Evolutionary conservation across 306 rosid species (phyloP), one percentile per base, ranked within the genome.

Genomic region (Gleditsia sinensis): DNA sequence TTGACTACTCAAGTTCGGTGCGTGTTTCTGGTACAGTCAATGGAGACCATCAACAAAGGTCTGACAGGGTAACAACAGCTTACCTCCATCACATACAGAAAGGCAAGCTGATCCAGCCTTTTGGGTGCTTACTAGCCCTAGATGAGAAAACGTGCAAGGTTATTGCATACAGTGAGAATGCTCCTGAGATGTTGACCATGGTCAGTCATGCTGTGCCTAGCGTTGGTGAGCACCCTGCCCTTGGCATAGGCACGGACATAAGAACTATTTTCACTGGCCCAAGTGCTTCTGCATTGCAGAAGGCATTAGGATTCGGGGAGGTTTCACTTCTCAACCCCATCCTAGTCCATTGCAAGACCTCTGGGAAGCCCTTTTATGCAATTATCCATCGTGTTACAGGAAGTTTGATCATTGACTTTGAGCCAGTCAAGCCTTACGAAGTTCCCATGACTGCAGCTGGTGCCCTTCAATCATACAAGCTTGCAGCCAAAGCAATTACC

Each of bases 401-500:
- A 19, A 83, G 91, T 75, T 63, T 89, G 84, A 79, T 89, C 85
- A 79, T 89, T 46, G 94, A 89, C 80, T 86, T 89, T 65, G 94
- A 89, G 82, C 94, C 94, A 0, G 94, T 89, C 50, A 86, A 89
- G 79, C 94, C 91, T 17, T 83, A 81, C 49, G 94, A 89, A 74
- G 89, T 83, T 67, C 88, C 94, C 37, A 85, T 84, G 87, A 89
- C 91, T 28, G 94, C 91, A 42, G 94, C 91, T 12, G 94, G 94
- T 57, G 91, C 89, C 66, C 76, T 89, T 70, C 91, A 89, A 54
- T 89, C 91, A 0, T 89, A 89, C 86, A 89, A 87, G 75, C 86
- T 89, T 59, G 94, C 94, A 2, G 91, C 94, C 34, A 89, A 89
- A 79, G 94, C 94, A 67, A 89, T 89, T 60, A 76, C 85, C 20